These are phyloP conservation scores for Hemileia vastatrix DNA, from an alignment of 1,284 basidiomycete genomes.

Conservation along the genomic window DNA sequence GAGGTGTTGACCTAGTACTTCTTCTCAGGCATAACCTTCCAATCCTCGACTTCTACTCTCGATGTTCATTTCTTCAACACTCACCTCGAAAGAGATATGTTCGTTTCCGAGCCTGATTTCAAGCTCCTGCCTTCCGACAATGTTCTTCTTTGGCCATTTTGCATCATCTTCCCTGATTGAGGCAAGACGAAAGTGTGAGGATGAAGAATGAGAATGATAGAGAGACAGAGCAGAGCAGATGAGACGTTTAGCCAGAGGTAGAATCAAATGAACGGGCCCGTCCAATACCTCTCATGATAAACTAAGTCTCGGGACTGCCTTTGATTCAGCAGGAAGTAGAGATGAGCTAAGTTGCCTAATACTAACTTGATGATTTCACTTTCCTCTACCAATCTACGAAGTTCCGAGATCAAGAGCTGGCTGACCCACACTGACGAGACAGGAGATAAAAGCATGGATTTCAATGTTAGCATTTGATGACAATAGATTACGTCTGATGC, in stretches of 20 bases:
- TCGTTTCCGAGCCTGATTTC: conserved; percentile 89
- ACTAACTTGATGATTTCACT: conserved; percentile 88
- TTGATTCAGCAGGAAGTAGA: too few species aligned
- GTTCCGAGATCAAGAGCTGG: conserved; percentile 77
- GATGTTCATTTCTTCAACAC: conserved; percentile 36
- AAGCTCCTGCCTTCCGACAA: conserved; percentile 92
- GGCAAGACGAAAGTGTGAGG: too few species aligned
- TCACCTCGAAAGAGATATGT: conserved; percentile 91
- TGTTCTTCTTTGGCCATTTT: conserved; percentile 97
- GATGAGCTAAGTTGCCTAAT: too few species aligned
- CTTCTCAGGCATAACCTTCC: background rate
- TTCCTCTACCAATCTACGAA: conserved; percentile 82
- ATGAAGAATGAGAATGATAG: background rate
- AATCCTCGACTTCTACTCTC: background rate
- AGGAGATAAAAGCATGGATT: too few species aligned
- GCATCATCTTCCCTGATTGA: conserved; percentile 79
- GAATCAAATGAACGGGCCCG: too few species aligned
- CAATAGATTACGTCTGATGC: too few species aligned
- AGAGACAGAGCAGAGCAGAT: too few species aligned
- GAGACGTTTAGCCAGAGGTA: too few species aligned
- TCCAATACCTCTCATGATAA: too few species aligned
- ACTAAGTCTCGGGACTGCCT: too few species aligned
- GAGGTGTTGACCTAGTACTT: too few species aligned
- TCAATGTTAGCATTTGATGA: too few species aligned
- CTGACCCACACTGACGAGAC: conserved; percentile 76